phyloP scores from a whole-genome alignment of 257 asterid species.

The Ajuga chamaepitys region DNA sequence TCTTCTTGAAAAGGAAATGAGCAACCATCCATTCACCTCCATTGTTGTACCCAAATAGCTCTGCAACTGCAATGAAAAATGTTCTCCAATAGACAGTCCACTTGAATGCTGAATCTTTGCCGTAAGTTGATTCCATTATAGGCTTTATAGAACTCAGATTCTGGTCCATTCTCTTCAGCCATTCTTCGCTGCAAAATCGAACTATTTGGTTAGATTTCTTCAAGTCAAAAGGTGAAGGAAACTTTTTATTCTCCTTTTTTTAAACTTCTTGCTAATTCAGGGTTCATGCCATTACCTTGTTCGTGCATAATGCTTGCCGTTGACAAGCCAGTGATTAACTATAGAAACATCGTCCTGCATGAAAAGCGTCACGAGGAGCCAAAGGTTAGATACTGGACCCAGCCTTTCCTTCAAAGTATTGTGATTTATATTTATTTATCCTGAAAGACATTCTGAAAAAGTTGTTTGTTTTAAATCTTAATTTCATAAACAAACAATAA shows the following conservation, averaged over 20 bases:
- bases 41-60: slow-evolving; percentile 59
- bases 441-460: no score
- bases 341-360: slow-evolving; percentile 80
- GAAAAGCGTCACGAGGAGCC: background rate
- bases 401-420: no score
- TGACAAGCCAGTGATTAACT: slow-evolving; percentile 83
- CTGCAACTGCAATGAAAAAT: slow-evolving; percentile 83
- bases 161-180: slow-evolving; percentile 84
- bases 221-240: background rate
- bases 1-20: slow-evolving; percentile 75
- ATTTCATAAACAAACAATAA: no score
- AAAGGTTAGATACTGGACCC: background rate
- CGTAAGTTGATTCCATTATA: slow-evolving; percentile 87
- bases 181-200: slow-evolving; percentile 70
- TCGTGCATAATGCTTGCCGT: slow-evolving; percentile 79
- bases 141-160: slow-evolving; percentile 44
- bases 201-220: background rate
- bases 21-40: slow-evolving; percentile 98
- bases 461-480: no score
- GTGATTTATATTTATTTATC: background rate
- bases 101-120: slow-evolving; percentile 74
- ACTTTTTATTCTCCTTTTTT: no score
- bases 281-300: slow-evolving; percentile 46
- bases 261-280: background rate
- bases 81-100: slow-evolving; percentile 97